Evolutionary conservation across 1,284 basidiomycete genomes (phyloP).

Genomic region (Sanguinoderma infundibulare): DNA sequence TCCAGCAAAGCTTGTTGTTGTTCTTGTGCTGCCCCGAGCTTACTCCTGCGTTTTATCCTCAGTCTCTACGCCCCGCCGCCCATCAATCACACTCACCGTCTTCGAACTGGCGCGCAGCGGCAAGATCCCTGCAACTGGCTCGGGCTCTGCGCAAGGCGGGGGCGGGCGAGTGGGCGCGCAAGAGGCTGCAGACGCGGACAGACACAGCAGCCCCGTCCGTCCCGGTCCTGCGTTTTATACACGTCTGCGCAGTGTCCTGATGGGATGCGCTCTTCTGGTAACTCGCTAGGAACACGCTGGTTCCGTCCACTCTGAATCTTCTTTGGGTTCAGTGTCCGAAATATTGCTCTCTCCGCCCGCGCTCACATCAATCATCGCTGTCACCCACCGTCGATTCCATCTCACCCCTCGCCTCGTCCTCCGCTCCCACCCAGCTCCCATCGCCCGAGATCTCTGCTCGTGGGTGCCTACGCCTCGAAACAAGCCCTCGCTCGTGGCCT

Average conservation of each 20-base stretch:
- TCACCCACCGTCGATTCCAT: constrained; percentile 34
- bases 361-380: constrained; percentile 36
- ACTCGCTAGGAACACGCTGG: constrained; percentile 17
- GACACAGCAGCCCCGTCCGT: constrained; percentile 1
- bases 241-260: constrained; percentile 15
- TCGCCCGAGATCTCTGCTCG: constrained; percentile 23
- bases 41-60: constrained; percentile 15
- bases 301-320: constrained; percentile 12
- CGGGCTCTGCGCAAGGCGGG: constrained; percentile 3
- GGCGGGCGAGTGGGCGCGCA: constrained; percentile 4
- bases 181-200: constrained; percentile 7
- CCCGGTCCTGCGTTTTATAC: constrained; percentile 15
- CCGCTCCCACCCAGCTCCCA: constrained; percentile 24
- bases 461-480: constrained; percentile 20
- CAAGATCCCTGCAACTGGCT: constrained; percentile 11
- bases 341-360: constrained; percentile 18
- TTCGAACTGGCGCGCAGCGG: background rate
- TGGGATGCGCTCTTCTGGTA: constrained; percentile 22
- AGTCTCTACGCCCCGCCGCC: constrained; percentile 9
- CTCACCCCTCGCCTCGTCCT: constrained; percentile 27
- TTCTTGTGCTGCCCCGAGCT: constrained; percentile 8
- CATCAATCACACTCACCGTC: constrained; percentile 20
- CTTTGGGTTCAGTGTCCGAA: constrained; percentile 30
- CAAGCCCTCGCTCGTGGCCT: constrained; percentile 22
- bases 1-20: constrained; percentile 1